phyloP scores from a whole-genome alignment of 495 filamentous ascomycete genomes.

The Letharia columbiana region DNA sequence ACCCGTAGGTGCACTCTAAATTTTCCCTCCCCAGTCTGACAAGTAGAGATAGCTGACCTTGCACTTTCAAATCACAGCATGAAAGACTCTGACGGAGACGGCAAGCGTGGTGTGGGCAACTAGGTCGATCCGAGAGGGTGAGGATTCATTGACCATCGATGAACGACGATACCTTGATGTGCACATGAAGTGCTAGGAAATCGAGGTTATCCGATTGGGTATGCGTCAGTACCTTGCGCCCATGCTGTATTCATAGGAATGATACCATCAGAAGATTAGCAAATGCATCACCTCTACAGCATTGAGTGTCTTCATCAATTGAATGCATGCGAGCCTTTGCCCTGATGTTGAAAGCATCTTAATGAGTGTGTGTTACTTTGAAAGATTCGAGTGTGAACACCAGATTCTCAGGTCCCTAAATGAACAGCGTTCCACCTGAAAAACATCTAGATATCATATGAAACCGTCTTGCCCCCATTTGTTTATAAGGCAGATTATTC shows the following conservation, averaged over 20 bases:
- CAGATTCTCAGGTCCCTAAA: too few species aligned
- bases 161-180: background rate
- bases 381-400: too few species aligned
- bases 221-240: background rate
- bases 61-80: background rate
- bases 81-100: conserved; percentile 36
- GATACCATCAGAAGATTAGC: background rate
- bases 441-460: too few species aligned
- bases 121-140: conserved; percentile 18
- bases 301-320: background rate
- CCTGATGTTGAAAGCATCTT: too few species aligned
- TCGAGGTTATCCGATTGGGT: background rate
- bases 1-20: conserved; percentile 25
- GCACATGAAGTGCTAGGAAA: background rate
- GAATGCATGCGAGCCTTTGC: too few species aligned
- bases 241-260: background rate
- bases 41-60: background rate
- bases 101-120: conserved; percentile 38
- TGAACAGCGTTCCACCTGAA: too few species aligned
- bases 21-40: background rate
- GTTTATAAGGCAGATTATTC: too few species aligned
- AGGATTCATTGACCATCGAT: background rate
- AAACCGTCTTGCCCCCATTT: too few species aligned
- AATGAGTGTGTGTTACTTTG: too few species aligned
- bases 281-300: background rate